These are phyloP conservation scores for Pelargonium citronellum DNA, from an alignment of 441 rosid species.

Conservation along the genomic window DNA sequence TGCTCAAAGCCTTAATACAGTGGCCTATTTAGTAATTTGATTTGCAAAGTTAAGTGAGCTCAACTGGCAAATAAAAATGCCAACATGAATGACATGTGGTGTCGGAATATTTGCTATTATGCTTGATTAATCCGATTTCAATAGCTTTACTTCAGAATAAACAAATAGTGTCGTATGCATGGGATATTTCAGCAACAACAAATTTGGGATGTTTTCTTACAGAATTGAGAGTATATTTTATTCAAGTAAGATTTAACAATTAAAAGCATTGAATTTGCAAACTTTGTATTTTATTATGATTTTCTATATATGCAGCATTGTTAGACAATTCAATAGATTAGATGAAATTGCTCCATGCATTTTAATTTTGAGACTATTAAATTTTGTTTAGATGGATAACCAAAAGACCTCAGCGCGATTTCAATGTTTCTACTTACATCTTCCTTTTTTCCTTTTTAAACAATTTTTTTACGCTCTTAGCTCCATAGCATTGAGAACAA, in stretches of 20 bases:
- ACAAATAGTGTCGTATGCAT: no score
- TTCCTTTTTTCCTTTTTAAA: not conserved
- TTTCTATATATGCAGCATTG: not conserved
- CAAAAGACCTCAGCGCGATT: not conserved
- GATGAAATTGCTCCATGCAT: not conserved
- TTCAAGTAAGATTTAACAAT: not conserved
- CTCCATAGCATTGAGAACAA: not conserved
- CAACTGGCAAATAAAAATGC: not conserved
- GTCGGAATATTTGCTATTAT: no score
- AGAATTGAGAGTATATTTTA: not conserved
- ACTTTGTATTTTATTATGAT: not conserved
- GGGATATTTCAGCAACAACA: no score
- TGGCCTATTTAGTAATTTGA: not conserved
- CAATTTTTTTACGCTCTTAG: not conserved
- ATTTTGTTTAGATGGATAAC: not conserved
- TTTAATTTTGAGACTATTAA: not conserved
- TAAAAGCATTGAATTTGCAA: not conserved
- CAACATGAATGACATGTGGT: not conserved
- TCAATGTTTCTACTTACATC: not conserved
- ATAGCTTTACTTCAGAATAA: no score
- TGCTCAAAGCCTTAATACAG: not conserved
- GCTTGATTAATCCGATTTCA: no score
- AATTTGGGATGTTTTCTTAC: no score
- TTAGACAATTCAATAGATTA: conserved; percentile 3
- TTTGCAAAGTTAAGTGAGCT: not conserved